A percentile compares a stretch with the other conserved stretches of the same genome.
phyloP scores from a whole-genome alignment of 345 rosid species.

The Angophora floribunda region DNA sequence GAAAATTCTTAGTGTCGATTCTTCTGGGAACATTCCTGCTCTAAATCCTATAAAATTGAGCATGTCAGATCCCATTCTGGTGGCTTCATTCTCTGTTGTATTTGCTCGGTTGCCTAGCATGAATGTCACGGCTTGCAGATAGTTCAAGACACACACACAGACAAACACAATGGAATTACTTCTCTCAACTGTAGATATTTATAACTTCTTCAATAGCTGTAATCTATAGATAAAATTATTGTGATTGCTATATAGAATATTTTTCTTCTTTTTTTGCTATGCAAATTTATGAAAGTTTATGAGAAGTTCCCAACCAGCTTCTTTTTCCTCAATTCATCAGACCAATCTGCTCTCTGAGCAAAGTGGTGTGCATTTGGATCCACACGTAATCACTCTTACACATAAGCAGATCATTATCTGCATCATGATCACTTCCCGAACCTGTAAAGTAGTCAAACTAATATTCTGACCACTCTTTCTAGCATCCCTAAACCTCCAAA shows the following conservation, averaged over 20 bases:
- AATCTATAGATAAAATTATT: background rate
- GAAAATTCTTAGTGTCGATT: conserved; percentile 10
- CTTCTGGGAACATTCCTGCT: conserved; percentile 25
- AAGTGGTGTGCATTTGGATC: background rate
- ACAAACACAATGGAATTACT: background rate
- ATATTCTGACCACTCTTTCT: background rate
- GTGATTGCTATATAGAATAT: background rate
- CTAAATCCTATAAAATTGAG: conserved; percentile 17
- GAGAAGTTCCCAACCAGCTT: background rate
- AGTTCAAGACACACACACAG: background rate
- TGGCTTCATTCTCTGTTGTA: conserved; percentile 36
- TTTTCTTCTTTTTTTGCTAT: background rate
- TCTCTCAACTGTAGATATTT: background rate
- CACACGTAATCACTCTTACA: background rate
- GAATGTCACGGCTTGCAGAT: conserved; percentile 23
- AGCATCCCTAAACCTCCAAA: background rate
- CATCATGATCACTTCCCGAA: background rate
- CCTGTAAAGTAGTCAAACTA: background rate
- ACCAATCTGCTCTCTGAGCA: background rate
- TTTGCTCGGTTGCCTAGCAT: conserved; percentile 19
- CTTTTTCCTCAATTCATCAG: background rate
- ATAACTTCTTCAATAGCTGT: background rate
- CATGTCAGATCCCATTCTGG: conserved; percentile 10
- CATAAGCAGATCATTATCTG: background rate
- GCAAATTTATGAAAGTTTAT: background rate